These are phyloP conservation scores for Penicillium sp. DNA, from an alignment of 2,329 filamentous ascomycete species.

Conservation along the genomic window DNA sequence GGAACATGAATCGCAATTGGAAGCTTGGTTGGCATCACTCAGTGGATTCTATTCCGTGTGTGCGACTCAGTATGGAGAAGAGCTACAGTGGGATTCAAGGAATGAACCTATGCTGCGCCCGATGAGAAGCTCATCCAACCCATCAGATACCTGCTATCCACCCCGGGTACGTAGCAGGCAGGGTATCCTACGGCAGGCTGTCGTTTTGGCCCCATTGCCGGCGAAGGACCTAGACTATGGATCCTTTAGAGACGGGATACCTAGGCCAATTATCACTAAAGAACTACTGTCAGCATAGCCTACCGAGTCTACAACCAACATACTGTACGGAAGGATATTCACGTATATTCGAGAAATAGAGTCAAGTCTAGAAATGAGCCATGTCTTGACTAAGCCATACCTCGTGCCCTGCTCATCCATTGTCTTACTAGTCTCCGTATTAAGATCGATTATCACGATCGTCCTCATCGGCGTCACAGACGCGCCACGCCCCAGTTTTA, in stretches of 20 bases:
- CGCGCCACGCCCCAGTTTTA: not conserved
- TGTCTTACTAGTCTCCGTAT: not conserved
- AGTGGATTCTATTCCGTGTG: not conserved
- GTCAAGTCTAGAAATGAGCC: not conserved
- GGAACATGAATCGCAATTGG: not conserved
- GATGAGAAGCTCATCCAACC: not conserved
- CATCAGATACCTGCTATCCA: not conserved
- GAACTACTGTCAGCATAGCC: too few relatives aligned
- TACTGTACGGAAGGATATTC: too few relatives aligned
- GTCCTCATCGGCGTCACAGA: not conserved
- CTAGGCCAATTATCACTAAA: not conserved
- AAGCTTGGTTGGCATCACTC: not conserved
- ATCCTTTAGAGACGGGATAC: not conserved
- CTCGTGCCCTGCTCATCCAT: not conserved
- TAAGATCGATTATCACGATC: not conserved
- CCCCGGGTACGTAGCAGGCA: not conserved
- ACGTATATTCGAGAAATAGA: too few relatives aligned
- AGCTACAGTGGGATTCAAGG: not conserved
- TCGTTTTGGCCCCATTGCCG: not conserved
- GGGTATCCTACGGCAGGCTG: not conserved
- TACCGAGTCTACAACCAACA: too few relatives aligned
- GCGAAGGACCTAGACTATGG: not conserved
- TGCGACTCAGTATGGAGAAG: not conserved
- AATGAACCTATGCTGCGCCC: not conserved
- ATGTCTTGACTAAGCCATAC: not conserved